phyloP scores from a whole-genome alignment of 371 early-diverging fungal genomes.

The Gilbertella persicaria region DNA sequence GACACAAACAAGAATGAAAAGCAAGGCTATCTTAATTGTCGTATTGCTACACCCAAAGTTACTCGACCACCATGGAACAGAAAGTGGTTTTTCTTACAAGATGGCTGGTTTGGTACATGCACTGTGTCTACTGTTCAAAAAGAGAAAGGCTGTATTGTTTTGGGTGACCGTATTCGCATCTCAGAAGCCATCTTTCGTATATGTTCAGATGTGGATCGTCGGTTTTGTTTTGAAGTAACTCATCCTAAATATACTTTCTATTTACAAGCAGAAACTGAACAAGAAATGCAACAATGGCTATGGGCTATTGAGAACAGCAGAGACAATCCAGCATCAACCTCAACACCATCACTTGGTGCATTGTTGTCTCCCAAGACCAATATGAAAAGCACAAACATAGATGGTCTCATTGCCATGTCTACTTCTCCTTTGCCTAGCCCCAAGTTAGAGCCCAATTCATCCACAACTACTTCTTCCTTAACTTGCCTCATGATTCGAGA shows the following conservation, averaged over 20 bases:
- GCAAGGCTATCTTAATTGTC: slow-evolving; percentile 36
- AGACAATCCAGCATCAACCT: background rate
- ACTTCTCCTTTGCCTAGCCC: background rate
- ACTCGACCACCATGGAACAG: slow-evolving; percentile 42
- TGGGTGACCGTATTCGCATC: slow-evolving; percentile 52
- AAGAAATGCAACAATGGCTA: slow-evolving; percentile 69
- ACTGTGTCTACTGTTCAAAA: slow-evolving; percentile 40
- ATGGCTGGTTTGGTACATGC: slow-evolving; percentile 50
- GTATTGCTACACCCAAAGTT: slow-evolving; percentile 7
- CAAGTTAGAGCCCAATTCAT: background rate
- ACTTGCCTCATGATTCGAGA: slow-evolving; percentile 15
- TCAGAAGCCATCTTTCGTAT: slow-evolving; percentile 51
- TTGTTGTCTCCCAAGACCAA: background rate
- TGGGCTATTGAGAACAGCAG: slow-evolving; percentile 39
- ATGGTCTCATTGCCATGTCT: background rate
- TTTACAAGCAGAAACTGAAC: slow-evolving; percentile 68
- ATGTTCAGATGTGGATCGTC: slow-evolving; percentile 55
- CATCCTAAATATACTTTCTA: slow-evolving; percentile 44
- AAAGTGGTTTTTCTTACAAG: slow-evolving; percentile 58
- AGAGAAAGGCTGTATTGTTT: slow-evolving; percentile 52
- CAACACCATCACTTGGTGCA: background rate
- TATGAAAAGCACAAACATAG: background rate
- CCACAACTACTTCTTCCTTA: slow-evolving; percentile 14
- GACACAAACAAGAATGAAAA: slow-evolving; percentile 2
- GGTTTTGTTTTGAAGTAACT: slow-evolving; percentile 69